These are phyloP conservation scores for Metschnikowia gelsemii DNA, from an alignment of 805 yeast species.

Conservation along the genomic window DNA sequence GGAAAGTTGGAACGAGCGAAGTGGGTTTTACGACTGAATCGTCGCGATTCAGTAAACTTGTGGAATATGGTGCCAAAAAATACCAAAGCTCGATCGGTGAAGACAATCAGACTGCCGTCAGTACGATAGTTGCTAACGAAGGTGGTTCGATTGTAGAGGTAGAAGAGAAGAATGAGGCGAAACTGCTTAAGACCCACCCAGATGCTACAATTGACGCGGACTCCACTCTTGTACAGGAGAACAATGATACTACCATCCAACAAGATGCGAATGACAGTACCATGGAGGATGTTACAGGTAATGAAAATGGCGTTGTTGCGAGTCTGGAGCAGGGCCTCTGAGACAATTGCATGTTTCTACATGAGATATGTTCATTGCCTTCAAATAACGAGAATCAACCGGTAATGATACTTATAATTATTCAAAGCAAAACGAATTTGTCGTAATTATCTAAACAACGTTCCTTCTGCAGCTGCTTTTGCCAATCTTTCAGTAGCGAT, in stretches of 20 bases:
- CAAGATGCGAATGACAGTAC: conserved; percentile 51
- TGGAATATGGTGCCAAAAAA: conserved; percentile 41
- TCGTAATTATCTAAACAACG: conserved; percentile 4
- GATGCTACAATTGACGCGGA: conserved; percentile 44
- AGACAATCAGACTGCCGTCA: neutral
- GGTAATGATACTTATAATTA: neutral
- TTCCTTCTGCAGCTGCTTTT: conserved; percentile 46
- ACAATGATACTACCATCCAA: conserved; percentile 47
- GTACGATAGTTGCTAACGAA: conserved; percentile 15
- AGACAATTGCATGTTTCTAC: neutral
- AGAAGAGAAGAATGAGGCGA: conserved; percentile 1
- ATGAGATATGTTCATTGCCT: neutral
- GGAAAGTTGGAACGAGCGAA: conserved; percentile 48
- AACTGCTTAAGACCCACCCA: conserved; percentile 14
- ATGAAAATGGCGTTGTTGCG: conserved; percentile 19
- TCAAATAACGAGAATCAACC: neutral
- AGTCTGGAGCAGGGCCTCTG: neutral
- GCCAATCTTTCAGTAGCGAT: conserved; percentile 54
- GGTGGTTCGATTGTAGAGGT: conserved; percentile 11
- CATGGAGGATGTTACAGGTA: conserved; percentile 39
- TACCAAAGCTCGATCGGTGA: conserved; percentile 16
- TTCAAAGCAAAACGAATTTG: neutral
- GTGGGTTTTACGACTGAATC: conserved; percentile 34
- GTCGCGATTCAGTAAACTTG: conserved; percentile 33
- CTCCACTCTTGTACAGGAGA: conserved; percentile 46